Conservation (phyloP, 345 rosid species). For the Erucastrum elatum region DNA sequence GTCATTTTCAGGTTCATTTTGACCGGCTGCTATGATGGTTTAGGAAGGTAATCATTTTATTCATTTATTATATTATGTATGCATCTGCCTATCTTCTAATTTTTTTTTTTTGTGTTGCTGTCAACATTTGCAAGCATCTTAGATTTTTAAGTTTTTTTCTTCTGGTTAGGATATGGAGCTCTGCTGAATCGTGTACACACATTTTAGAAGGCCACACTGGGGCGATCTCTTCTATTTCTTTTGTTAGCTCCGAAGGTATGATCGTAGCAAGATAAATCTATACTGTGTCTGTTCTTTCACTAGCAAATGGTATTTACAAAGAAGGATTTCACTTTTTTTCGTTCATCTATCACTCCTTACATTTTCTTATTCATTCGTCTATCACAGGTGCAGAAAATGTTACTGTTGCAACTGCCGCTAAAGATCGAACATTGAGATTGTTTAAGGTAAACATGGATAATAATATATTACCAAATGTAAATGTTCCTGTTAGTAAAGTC, state of each 20-base stretch:
- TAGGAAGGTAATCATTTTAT: conserved; percentile 59
- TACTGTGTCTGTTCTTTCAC: neutral
- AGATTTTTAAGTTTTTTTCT: neutral
- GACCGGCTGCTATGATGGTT: conserved; percentile 84
- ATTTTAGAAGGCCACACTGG: conserved; percentile 77
- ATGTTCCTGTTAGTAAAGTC: too few species aligned
- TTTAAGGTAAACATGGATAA: too few species aligned
- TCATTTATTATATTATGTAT: neutral
- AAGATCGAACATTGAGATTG: conserved; percentile 57
- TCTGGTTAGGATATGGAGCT: conserved; percentile 68
- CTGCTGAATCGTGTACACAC: conserved; percentile 74
- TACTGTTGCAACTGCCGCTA: conserved; percentile 81
- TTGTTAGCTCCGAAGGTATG: conserved; percentile 60
- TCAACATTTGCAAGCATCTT: conserved; percentile 16
- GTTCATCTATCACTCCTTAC: neutral
- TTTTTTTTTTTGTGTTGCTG: neutral
- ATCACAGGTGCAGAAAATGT: conserved; percentile 52
- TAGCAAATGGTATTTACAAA: neutral
- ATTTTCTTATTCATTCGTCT: conserved; percentile 3
- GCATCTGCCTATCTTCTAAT: neutral
- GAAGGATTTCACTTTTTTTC: neutral
- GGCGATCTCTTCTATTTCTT: conserved; percentile 70
- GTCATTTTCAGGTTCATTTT: conserved; percentile 75
- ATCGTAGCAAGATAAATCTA: conserved; percentile 5
- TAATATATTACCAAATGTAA: too few species aligned